Evolutionary conservation across 2,329 filamentous ascomycete genomes (phyloP).

Genomic region (Dactylellina parvicollis): DNA sequence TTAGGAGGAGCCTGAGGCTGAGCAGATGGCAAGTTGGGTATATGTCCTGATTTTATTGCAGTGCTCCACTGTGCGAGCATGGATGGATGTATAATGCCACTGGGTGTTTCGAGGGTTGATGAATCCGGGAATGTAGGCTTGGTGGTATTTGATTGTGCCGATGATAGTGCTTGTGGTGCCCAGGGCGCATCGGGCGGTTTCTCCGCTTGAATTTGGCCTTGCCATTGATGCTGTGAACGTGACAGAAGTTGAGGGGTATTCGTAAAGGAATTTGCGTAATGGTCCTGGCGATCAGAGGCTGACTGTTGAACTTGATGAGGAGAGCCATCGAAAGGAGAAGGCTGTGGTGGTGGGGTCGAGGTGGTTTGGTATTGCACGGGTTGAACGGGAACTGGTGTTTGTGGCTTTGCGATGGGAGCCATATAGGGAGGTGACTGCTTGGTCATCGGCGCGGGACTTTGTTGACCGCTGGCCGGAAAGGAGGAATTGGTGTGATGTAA

Average conservation of each 20-base stretch:
- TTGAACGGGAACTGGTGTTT: background rate
- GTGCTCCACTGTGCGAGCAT: constrained; percentile 39
- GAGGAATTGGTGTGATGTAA: background rate
- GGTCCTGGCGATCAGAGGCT: background rate
- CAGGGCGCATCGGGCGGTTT: background rate
- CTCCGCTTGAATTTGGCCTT: background rate
- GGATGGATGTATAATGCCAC: constrained; percentile 42
- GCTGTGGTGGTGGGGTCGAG: background rate
- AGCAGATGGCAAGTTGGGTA: background rate
- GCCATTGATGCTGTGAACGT: background rate
- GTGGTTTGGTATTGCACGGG: background rate
- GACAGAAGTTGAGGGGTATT: background rate
- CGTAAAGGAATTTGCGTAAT: background rate
- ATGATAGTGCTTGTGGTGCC: background rate
- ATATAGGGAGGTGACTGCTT: background rate
- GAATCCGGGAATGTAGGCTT: background rate
- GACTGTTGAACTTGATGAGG: background rate
- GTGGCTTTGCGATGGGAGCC: background rate
- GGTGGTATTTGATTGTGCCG: background rate
- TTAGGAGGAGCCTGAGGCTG: constrained; percentile 2
- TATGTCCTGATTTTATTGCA: background rate
- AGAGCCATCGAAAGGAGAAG: background rate
- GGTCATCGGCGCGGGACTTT: background rate
- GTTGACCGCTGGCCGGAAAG: background rate
- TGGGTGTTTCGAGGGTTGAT: background rate